Conservation (phyloP, 2,329 filamentous ascomycete genomes). For the Fusarium verrucosum region DNA sequence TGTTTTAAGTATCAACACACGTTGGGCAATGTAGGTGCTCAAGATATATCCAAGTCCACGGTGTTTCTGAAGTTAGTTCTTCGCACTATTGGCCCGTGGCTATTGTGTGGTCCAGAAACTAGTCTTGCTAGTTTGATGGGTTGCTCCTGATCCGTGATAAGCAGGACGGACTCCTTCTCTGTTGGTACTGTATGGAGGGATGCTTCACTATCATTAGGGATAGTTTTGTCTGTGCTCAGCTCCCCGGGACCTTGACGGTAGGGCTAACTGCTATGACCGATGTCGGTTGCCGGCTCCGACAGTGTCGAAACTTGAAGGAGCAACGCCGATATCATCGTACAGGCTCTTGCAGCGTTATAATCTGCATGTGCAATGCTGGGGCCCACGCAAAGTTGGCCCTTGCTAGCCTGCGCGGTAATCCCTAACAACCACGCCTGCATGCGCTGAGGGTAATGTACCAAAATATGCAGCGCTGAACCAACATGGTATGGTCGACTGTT, state of each 20-base stretch:
- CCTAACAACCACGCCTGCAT: slow-evolving; percentile 13
- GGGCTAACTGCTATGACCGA: slow-evolving; percentile 1
- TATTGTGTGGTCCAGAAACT: slow-evolving; percentile 19
- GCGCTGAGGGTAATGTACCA: slow-evolving; percentile 14
- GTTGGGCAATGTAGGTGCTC: not conserved
- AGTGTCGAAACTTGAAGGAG: slow-evolving; percentile 20
- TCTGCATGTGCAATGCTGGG: slow-evolving; percentile 26
- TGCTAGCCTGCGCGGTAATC: slow-evolving; percentile 16
- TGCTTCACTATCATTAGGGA: slow-evolving; percentile 21
- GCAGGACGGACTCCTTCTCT: slow-evolving; percentile 8
- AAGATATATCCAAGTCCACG: not conserved
- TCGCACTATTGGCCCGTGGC: slow-evolving; percentile 4
- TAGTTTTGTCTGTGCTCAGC: slow-evolving; percentile 18
- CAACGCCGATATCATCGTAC: slow-evolving; percentile 34
- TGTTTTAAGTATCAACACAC: not conserved
- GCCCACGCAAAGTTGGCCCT: slow-evolving; percentile 6
- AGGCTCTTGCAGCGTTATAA: slow-evolving; percentile 22
- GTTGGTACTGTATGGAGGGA: too few species aligned
- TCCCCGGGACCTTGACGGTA: not conserved
- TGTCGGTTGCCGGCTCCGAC: slow-evolving; percentile 12
- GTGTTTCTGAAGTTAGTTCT: not conserved
- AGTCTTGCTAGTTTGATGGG: slow-evolving; percentile 9
- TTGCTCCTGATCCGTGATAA: slow-evolving; percentile 25
- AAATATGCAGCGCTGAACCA: slow-evolving; percentile 37
- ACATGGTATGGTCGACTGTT: slow-evolving; percentile 23